Percentiles rank a stretch among this genome's conserved stretches.
Conservation (phyloP, 495 filamentous ascomycete species). For the Xylaria cubensis region DNA sequence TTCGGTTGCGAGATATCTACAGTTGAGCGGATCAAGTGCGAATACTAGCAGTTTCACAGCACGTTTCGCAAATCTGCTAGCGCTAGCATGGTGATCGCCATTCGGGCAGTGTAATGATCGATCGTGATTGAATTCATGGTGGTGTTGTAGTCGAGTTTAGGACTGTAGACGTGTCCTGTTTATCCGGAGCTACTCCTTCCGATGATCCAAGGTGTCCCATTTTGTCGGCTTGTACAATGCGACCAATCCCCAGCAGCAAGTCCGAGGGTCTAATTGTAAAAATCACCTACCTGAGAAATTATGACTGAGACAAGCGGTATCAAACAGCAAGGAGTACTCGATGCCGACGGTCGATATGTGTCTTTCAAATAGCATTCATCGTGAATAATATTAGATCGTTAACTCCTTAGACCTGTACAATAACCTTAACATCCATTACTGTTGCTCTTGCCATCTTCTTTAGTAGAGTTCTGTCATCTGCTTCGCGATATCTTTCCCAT, state of each 20-base stretch:
- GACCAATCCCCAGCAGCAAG: background rate
- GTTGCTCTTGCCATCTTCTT: conserved; percentile 85
- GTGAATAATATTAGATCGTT: conserved; percentile 19
- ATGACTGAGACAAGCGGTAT: background rate
- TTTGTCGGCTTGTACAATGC: conserved; percentile 1
- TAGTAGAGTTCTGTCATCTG: conserved; percentile 76
- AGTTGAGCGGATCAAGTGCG: conserved; percentile 1
- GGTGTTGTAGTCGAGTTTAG: background rate
- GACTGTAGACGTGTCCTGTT: conserved; percentile 20
- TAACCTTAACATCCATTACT: conserved; percentile 67
- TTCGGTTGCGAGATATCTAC: background rate
- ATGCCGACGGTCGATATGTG: background rate
- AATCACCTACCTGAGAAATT: background rate
- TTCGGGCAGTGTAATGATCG: background rate
- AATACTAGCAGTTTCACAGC: background rate
- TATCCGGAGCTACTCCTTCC: conserved; percentile 21
- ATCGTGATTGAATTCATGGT: conserved; percentile 2
- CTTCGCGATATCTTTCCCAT: conserved; percentile 79
- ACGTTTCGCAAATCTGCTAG: background rate
- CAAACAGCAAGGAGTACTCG: background rate
- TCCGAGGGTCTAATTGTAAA: background rate
- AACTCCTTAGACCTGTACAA: conserved; percentile 45
- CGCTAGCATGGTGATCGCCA: background rate
- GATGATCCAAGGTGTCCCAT: background rate
- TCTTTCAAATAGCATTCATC: background rate